A percentile compares a stretch with the other conserved stretches of the same genome.
These are phyloP conservation scores for Pythium scleroteichum DNA, from an alignment of 352 stramenopile genomes.

Conservation along the genomic window DNA sequence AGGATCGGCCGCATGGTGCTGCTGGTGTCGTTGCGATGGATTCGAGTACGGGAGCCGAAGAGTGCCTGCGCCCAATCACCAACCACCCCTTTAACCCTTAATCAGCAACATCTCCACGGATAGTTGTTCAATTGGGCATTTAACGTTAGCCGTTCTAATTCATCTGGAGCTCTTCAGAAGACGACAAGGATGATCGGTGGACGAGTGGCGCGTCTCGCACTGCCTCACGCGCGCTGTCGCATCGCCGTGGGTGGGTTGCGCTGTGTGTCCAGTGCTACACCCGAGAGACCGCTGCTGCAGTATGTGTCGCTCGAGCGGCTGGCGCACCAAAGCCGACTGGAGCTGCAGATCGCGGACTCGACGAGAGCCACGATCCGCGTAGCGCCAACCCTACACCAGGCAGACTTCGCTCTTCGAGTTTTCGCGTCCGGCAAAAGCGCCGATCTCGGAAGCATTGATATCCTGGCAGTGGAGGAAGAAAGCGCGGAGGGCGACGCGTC, in stretches of 20 bases:
- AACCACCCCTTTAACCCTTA: conserved; percentile 22
- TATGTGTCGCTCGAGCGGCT: conserved; percentile 39
- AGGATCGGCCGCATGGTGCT: conserved; percentile 94
- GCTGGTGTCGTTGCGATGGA: conserved; percentile 14
- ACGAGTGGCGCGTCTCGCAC: conserved; percentile 3
- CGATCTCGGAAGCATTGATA: neutral
- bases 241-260: neutral
- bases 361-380: conserved; percentile 40
- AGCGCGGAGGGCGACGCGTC: neutral
- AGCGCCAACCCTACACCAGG: conserved; percentile 44
- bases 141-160: conserved; percentile 12
- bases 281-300: conserved; percentile 17
- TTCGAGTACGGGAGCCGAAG: conserved; percentile 8
- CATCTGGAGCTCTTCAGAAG: neutral
- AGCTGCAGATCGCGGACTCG: conserved; percentile 43
- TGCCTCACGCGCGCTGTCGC: conserved; percentile 1
- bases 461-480: conserved; percentile 42
- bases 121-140: no score
- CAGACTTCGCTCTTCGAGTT: conserved; percentile 51
- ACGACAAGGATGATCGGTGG: conserved; percentile 9
- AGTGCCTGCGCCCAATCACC: conserved; percentile 20
- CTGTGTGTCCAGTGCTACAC: neutral
- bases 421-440: neutral
- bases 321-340: conserved; percentile 41
- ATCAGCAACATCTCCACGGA: conserved; percentile 4